Conservation (phyloP, 2,329 filamentous ascomycete genomes). For the Arthrinium puccinioides region DNA sequence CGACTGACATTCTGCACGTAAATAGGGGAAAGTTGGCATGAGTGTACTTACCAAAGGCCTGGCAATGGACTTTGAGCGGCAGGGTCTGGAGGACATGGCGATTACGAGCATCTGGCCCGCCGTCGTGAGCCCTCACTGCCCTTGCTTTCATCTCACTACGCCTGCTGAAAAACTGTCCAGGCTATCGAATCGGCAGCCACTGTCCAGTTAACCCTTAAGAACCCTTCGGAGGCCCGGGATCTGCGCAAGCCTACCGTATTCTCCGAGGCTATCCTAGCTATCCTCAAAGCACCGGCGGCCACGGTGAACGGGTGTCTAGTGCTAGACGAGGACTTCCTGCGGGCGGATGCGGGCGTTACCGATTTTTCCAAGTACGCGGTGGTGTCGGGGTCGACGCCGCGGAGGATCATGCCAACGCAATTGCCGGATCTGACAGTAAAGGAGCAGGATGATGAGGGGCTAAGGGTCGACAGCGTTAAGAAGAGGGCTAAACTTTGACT, state of each 20-base stretch:
- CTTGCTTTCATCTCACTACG: neutral
- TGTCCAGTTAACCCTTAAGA: conserved; percentile 36
- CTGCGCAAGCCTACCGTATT: conserved; percentile 68
- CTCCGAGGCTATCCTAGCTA: conserved; percentile 70
- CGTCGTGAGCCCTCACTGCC: conserved; percentile 45
- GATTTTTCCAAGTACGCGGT: conserved; percentile 71
- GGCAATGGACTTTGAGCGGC: conserved; percentile 70
- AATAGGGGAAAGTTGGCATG: conserved; percentile 64
- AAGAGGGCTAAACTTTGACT: conserved; percentile 29
- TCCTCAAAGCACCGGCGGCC: conserved; percentile 52
- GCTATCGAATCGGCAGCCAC: conserved; percentile 74
- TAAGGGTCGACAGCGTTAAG: conserved; percentile 57
- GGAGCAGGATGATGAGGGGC: conserved; percentile 77
- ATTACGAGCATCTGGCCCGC: conserved; percentile 82
- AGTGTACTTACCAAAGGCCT: conserved; percentile 73
- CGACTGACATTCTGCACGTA: neutral
- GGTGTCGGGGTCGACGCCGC: conserved; percentile 34
- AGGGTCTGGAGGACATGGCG: conserved; percentile 61
- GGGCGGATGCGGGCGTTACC: conserved; percentile 51
- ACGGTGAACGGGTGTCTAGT: conserved; percentile 65
- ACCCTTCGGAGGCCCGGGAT: conserved; percentile 43
- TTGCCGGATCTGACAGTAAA: conserved; percentile 65
- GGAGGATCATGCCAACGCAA: conserved; percentile 69
- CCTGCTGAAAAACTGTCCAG: conserved; percentile 12
- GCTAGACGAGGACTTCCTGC: conserved; percentile 76